phyloP scores from a whole-genome alignment of 768 basidiomycete genomes.

The Daedaleopsis sinensis region DNA sequence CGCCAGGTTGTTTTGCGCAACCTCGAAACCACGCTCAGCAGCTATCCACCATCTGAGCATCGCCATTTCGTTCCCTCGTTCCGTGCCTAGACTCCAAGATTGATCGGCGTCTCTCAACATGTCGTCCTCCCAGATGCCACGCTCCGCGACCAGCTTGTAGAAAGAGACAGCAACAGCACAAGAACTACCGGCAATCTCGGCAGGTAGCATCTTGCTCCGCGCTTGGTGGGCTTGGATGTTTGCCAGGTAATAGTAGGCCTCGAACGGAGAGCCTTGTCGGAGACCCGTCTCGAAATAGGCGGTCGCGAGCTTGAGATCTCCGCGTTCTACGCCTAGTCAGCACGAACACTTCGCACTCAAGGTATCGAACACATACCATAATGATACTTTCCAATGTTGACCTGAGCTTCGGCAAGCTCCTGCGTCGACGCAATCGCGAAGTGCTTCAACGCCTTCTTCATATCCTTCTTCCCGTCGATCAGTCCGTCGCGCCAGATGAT shows the following conservation, averaged over 20 bases:
- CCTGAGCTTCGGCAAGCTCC: slow-evolving; percentile 91
- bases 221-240: slow-evolving; percentile 72
- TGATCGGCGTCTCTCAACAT: slow-evolving; percentile 79
- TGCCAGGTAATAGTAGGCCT: slow-evolving; percentile 93
- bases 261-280: slow-evolving; percentile 87
- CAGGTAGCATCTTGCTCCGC: slow-evolving; percentile 43
- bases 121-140: slow-evolving; percentile 86
- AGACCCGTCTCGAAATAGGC: slow-evolving; percentile 85
- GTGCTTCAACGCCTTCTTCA: slow-evolving; percentile 60
- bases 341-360: background rate
- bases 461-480: slow-evolving; percentile 62
- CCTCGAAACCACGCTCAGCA: slow-evolving; percentile 89
- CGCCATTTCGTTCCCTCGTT: slow-evolving; percentile 77
- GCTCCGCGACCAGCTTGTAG: slow-evolving; percentile 90
- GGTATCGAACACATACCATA: slow-evolving; percentile 46
- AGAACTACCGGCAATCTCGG: slow-evolving; percentile 62
- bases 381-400: slow-evolving; percentile 85
- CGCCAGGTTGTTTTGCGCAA: slow-evolving; percentile 94
- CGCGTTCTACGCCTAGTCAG: slow-evolving; percentile 51
- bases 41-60: slow-evolving; percentile 95
- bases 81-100: slow-evolving; percentile 70
- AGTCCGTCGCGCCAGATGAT: slow-evolving; percentile 93
- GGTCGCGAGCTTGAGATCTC: slow-evolving; percentile 67
- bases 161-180: slow-evolving; percentile 92
- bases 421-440: slow-evolving; percentile 83